These are phyloP conservation scores for Hypoxylon sp. DNA, from an alignment of 2,329 filamentous ascomycete genomes.

Conservation along the genomic window DNA sequence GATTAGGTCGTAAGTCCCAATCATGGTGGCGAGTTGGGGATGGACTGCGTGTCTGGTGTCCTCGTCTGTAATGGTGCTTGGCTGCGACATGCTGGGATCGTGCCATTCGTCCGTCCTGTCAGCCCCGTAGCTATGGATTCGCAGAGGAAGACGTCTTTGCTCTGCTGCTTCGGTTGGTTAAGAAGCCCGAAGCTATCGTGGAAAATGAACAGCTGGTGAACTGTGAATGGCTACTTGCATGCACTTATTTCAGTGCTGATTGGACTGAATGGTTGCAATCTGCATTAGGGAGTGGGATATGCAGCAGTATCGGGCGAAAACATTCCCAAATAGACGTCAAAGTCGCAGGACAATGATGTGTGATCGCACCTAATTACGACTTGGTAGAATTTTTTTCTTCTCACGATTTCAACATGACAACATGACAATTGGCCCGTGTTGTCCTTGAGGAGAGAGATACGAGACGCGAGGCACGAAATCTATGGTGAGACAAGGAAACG, in stretches of 20 bases:
- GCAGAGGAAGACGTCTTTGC: slow-evolving; percentile 45
- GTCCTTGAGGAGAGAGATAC: slow-evolving; percentile 21
- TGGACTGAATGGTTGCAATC: slow-evolving; percentile 50
- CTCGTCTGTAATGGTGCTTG: slow-evolving; percentile 52
- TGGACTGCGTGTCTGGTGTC: slow-evolving; percentile 49
- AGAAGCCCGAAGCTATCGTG: slow-evolving; percentile 50
- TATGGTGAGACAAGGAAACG: slow-evolving; percentile 36
- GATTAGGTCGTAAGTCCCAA: slow-evolving; percentile 52
- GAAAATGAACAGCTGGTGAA: slow-evolving; percentile 55
- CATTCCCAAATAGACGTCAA: slow-evolving; percentile 49
- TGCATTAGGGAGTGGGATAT: slow-evolving; percentile 54
- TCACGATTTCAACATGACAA: slow-evolving; percentile 25
- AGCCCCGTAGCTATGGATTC: slow-evolving; percentile 51
- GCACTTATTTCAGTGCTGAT: slow-evolving; percentile 50
- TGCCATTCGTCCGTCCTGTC: slow-evolving; percentile 54
- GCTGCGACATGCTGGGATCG: slow-evolving; percentile 50
- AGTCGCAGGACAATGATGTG: slow-evolving; percentile 46
- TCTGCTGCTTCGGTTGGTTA: slow-evolving; percentile 50
- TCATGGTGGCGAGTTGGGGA: slow-evolving; percentile 52
- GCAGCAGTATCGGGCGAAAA: slow-evolving; percentile 52
- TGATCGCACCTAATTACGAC: slow-evolving; percentile 46
- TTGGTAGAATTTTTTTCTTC: slow-evolving; percentile 23
- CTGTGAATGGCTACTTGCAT: slow-evolving; percentile 54
- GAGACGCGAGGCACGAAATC: slow-evolving; percentile 25
- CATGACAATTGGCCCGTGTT: slow-evolving; percentile 40